phyloP scores from a whole-genome alignment of 2,329 filamentous ascomycete genomes.

The Epichloe bromicola region DNA sequence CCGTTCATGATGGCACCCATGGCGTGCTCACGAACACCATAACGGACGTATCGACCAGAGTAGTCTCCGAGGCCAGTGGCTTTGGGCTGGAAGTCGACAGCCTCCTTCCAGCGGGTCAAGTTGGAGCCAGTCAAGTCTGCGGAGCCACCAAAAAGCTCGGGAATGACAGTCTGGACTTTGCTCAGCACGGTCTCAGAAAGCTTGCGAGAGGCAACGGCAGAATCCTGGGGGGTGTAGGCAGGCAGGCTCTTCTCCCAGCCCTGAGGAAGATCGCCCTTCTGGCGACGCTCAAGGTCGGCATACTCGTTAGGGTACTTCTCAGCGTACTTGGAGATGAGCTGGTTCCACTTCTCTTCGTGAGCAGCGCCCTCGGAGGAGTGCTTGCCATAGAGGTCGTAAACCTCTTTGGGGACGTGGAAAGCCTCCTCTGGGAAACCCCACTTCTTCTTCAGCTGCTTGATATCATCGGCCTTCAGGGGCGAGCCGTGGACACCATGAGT shows the following conservation, averaged over 20 bases:
- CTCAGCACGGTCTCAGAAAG: slow-evolving; percentile 87
- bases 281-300: slow-evolving; percentile 69
- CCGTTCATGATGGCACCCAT: slow-evolving; percentile 95
- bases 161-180: slow-evolving; percentile 71
- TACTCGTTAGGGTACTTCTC: slow-evolving; percentile 65
- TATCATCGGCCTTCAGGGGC: slow-evolving; percentile 87
- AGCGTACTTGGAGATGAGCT: slow-evolving; percentile 78
- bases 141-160: slow-evolving; percentile 89
- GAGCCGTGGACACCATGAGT: slow-evolving; percentile 94
- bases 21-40: slow-evolving; percentile 82
- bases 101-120: slow-evolving; percentile 95
- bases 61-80: slow-evolving; percentile 77
- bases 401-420: slow-evolving; percentile 87
- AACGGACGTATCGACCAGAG: slow-evolving; percentile 81
- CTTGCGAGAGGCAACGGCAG: slow-evolving; percentile 85
- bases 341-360: slow-evolving; percentile 88
- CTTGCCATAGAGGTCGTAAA: slow-evolving; percentile 84
- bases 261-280: slow-evolving; percentile 73
- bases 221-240: slow-evolving; percentile 72
- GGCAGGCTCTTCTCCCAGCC: slow-evolving; percentile 94
- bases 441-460: slow-evolving; percentile 83
- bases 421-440: slow-evolving; percentile 91
- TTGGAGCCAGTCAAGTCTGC: slow-evolving; percentile 98
- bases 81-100: slow-evolving; percentile 93
- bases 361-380: slow-evolving; percentile 76